phyloP scores from a whole-genome alignment of 257 asterid genomes.

The Plantago major region DNA sequence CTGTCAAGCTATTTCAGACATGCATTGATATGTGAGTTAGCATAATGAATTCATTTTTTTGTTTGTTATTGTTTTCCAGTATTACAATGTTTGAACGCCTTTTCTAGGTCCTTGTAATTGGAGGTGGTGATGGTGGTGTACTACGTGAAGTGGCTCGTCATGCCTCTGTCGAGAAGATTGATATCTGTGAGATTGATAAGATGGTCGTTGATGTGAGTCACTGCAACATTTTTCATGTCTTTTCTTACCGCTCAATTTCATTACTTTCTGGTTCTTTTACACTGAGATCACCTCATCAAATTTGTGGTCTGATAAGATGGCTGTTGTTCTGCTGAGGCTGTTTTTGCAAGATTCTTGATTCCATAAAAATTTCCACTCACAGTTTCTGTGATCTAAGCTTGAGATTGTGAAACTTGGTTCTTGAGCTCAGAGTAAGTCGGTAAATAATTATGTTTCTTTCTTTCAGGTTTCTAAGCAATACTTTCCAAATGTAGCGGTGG shows the following conservation, averaged over 20 bases:
- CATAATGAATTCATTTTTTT: no score
- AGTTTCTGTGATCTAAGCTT: no score
- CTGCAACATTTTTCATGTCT: neutral
- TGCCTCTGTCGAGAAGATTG: slow-evolving; percentile 87
- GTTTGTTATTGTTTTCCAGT: no score
- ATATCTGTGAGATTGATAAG: slow-evolving; percentile 96
- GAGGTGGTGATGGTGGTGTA: slow-evolving; percentile 99
- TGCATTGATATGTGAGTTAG: no score
- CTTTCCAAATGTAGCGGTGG: slow-evolving; percentile 90
- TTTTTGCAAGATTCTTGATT: neutral
- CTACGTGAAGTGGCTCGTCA: slow-evolving; percentile 94
- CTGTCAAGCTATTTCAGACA: no score
- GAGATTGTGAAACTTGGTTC: slow-evolving; percentile 6
- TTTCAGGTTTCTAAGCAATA: slow-evolving; percentile 77
- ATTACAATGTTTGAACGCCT: neutral
- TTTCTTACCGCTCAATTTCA: neutral
- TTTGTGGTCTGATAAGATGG: neutral
- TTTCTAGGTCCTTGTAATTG: slow-evolving; percentile 86
- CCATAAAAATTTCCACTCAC: no score
- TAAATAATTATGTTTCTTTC: slow-evolving; percentile 11
- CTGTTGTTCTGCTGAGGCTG: slow-evolving; percentile 1
- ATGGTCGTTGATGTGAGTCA: slow-evolving; percentile 89
- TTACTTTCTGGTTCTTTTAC: neutral
- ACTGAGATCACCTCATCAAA: neutral
- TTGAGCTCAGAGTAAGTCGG: neutral